Evolutionary conservation across 148 eudicot species (phyloP).

Genomic region (Chenopodium suecicum): DNA sequence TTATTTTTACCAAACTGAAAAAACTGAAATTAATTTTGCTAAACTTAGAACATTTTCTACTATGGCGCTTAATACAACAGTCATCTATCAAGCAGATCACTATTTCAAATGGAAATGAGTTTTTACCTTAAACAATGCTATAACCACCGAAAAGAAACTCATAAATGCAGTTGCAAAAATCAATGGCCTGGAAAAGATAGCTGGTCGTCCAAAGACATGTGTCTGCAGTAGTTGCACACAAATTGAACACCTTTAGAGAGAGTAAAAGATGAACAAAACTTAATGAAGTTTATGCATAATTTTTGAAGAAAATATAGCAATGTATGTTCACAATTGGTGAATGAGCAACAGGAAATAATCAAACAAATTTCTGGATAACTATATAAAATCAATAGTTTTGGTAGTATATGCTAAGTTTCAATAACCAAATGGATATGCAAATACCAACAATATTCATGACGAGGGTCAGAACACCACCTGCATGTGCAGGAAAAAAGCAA

Average conservation of each 20-base stretch:
- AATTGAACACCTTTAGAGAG: slow-evolving; percentile 3
- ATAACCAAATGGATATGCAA: neutral
- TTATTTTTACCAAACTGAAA: too few species aligned
- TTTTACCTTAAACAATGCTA: slow-evolving; percentile 94
- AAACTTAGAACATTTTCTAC: neutral
- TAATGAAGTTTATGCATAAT: neutral
- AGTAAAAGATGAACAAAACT: neutral
- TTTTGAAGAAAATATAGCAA: neutral
- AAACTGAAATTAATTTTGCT: too few species aligned
- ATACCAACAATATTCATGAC: neutral
- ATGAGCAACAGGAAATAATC: too few species aligned
- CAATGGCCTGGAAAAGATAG: slow-evolving; percentile 72
- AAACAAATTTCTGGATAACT: neutral
- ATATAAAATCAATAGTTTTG: neutral
- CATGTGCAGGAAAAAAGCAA: slow-evolving; percentile 89
- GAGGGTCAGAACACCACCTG: slow-evolving; percentile 52
- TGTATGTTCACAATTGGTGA: neutral
- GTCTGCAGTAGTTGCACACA: slow-evolving; percentile 49
- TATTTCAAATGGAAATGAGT: neutral
- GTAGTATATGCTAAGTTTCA: neutral
- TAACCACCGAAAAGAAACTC: slow-evolving; percentile 99
- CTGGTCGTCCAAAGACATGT: slow-evolving; percentile 71
- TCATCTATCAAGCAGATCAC: neutral
- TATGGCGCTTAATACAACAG: neutral
- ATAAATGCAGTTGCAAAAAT: slow-evolving; percentile 96